Evolutionary conservation across 177 flowering plant species (phyloP).

Genomic region (Vitis hybrid): DNA sequence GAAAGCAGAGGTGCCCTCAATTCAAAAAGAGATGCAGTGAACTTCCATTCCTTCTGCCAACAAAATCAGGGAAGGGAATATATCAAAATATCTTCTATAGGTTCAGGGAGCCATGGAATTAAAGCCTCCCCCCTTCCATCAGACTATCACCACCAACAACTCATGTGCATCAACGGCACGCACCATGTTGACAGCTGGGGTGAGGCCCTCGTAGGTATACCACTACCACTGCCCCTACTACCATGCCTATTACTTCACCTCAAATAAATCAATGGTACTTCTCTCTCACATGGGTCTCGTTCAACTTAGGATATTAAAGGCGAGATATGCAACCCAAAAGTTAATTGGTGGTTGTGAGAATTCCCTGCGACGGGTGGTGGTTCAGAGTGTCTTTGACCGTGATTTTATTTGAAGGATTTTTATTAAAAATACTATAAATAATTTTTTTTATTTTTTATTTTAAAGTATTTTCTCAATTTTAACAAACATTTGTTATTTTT

Average conservation of each 20-base stretch:
- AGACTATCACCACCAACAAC: slow-evolving; percentile 6
- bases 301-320: too few relatives aligned
- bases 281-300: too few relatives aligned
- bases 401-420: too few relatives aligned
- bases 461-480: too few relatives aligned
- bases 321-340: too few relatives aligned
- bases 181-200: neutral
- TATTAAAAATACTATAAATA: too few relatives aligned
- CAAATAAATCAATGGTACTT: neutral
- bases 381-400: too few relatives aligned
- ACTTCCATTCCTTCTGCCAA: slow-evolving; percentile 1
- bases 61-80: neutral
- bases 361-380: too few relatives aligned
- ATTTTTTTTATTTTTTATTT: too few relatives aligned
- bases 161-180: slow-evolving; percentile 20
- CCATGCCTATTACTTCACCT: neutral
- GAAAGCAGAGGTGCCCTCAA: neutral
- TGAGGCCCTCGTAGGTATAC: neutral
- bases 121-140: neutral
- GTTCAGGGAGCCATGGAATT: too few relatives aligned
- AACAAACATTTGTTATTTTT: too few relatives aligned
- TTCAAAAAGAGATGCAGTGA: neutral
- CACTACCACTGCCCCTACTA: neutral
- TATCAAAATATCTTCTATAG: neutral
- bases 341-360: too few relatives aligned